Base-by-base conservation (phyloP, 345 rosid species). In the Eucalyptus melliodora region DNA sequence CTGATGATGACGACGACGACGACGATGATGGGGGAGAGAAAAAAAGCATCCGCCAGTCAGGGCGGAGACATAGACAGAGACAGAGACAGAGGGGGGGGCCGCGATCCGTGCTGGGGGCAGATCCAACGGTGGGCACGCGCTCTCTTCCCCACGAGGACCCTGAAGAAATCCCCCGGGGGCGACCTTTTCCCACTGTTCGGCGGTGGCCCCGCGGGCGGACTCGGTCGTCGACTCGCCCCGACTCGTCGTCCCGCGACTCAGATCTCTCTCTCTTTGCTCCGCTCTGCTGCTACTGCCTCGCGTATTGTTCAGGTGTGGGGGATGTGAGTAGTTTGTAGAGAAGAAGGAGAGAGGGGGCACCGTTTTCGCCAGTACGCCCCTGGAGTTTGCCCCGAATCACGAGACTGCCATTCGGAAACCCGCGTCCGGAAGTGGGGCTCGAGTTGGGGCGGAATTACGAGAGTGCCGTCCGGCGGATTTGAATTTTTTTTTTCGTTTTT, bases 221-320 rank as follows among this genome's bases (percentile, higher is more conserved):
- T 90, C 93, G 91, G 72, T 86, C 88, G 86, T 80, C 90, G 80
- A 90, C 91, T 86, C 88, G 86, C 50, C 90, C 62, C 87, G 60
- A 90, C 91, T 86, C 90, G 87, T 89, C 87, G 89, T 87, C 90
- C 69, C 88, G 86, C 83, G 86, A 86, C 40, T 89, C 88, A 86
- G 88, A 87, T 88, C 91, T 86, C 92, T 83, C 89, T 80, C 55
- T 69, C 82, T 77, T 37, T 30, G 86, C 85, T 77, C 85, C 85
- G 69, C 69, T 27, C 69, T 62, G 67, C 69, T 62, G 31, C 69
- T 77, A 6, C 85, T 77, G 13, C 56, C 56, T 8, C 5, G 47
- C 14, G 85, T 77, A 77, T 21, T 45, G 47, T 45, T 45, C 47
- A 45, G 83, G 83, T 40, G 16, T 42, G 47, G 31, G n/a, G 7